These are phyloP conservation scores for Penicillium corylophilum DNA, from an alignment of 2,329 filamentous ascomycete species.

Conservation along the genomic window DNA sequence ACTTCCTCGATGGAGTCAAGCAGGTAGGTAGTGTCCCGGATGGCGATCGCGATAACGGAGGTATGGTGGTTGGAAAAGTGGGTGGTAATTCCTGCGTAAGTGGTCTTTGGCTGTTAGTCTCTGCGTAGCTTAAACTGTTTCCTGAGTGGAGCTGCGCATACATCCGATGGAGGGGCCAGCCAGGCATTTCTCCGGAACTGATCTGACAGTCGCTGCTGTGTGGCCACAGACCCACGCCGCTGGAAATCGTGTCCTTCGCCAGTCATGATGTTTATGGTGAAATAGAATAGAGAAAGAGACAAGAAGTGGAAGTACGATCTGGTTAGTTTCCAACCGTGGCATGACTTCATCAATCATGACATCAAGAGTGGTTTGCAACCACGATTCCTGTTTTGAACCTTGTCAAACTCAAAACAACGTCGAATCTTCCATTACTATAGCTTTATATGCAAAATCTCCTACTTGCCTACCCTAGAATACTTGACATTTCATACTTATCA, in stretches of 20 bases:
- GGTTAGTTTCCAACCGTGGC: too few relatives aligned
- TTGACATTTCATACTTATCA: background rate
- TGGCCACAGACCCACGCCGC: constrained; percentile 32
- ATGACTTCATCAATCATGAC: constrained; percentile 14
- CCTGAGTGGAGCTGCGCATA: constrained; percentile 19
- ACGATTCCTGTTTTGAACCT: too few relatives aligned
- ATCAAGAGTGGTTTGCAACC: constrained; percentile 10
- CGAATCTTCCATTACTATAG: too few relatives aligned
- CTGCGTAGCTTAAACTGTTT: background rate
- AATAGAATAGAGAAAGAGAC: too few relatives aligned
- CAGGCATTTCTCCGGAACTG: constrained; percentile 35
- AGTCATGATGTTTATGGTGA: too few relatives aligned
- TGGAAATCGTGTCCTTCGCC: constrained; percentile 6
- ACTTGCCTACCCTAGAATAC: too few relatives aligned
- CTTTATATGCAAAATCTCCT: too few relatives aligned
- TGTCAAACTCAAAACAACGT: too few relatives aligned
- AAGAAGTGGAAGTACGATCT: background rate
- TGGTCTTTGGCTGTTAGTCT: constrained; percentile 29
- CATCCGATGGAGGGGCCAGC: constrained; percentile 39
- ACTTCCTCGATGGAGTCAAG: constrained; percentile 68
- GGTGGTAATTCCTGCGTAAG: constrained; percentile 44
- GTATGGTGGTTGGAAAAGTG: constrained; percentile 41
- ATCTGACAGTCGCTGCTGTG: constrained; percentile 34
- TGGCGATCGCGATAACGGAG: constrained; percentile 63
- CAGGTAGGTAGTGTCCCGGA: constrained; percentile 73